A percentile compares a stretch with the other conserved stretches of the same genome.
phyloP scores from a whole-genome alignment of 2,329 filamentous ascomycete species.

The Fusarium duplospermum region DNA sequence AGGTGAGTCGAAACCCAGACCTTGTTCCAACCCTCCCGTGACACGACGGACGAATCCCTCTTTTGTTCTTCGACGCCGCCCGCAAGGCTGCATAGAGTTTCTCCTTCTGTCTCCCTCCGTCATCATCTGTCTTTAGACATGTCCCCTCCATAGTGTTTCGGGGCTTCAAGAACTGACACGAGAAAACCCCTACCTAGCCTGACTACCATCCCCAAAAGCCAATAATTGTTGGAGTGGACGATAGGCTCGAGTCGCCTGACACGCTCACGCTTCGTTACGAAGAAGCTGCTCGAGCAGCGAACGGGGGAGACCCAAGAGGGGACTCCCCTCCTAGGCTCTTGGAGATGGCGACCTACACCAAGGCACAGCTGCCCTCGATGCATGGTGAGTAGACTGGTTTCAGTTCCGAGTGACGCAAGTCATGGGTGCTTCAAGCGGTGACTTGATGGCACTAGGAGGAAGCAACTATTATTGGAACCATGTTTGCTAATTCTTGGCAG shows the following conservation, averaged over 20 bases:
- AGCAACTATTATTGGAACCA: neutral
- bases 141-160: conserved; percentile 33
- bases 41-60: conserved; percentile 31
- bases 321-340: conserved; percentile 62
- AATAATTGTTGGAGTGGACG: conserved; percentile 66
- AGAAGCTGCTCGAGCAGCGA: conserved; percentile 64
- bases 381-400: conserved; percentile 73
- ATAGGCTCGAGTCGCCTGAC: conserved; percentile 68
- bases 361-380: conserved; percentile 79
- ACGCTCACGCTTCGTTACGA: conserved; percentile 68
- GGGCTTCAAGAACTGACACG: conserved; percentile 43
- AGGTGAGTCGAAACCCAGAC: conserved; percentile 62
- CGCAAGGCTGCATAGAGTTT: conserved; percentile 27
- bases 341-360: conserved; percentile 72
- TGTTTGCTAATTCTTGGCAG: conserved; percentile 26
- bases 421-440: conserved; percentile 6
- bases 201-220: conserved; percentile 65
- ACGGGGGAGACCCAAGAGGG: conserved; percentile 65
- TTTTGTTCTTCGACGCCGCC: conserved; percentile 27
- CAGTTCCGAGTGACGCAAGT: conserved; percentile 31
- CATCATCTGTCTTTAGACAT: conserved; percentile 24
- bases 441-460: neutral
- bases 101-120: conserved; percentile 20
- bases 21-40: conserved; percentile 46
- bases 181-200: conserved; percentile 56